Conservation (phyloP, 371 early-diverging fungal genomes). For the Mitosporidium daphniae region DNA sequence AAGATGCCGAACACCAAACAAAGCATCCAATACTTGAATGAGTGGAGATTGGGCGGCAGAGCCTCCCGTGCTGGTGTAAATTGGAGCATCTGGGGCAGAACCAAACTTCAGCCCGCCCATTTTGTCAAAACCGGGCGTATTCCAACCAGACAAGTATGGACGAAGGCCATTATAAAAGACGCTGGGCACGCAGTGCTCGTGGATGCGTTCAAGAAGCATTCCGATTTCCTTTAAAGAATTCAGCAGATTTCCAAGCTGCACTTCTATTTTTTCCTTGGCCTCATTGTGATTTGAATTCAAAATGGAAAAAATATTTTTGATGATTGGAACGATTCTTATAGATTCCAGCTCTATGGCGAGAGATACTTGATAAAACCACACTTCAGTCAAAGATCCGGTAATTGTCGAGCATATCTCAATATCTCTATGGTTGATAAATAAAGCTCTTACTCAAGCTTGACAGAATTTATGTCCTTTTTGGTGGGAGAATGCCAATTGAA, state of each 20-base stretch:
- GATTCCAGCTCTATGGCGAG: conserved; percentile 35
- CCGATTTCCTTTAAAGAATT: conserved; percentile 18
- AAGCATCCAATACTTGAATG: conserved; percentile 57
- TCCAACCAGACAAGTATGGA: conserved; percentile 61
- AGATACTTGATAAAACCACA: conserved; percentile 74
- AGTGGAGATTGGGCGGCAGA: conserved; percentile 55
- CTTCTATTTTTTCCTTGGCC: conserved; percentile 11
- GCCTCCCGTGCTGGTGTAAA: conserved; percentile 1
- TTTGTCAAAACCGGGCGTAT: too few relatives aligned
- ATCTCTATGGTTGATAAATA: too few relatives aligned
- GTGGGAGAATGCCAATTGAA: too few relatives aligned
- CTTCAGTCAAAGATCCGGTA: conserved; percentile 52
- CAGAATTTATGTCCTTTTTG: too few relatives aligned
- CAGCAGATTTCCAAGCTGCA: conserved; percentile 15
- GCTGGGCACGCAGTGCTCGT: conserved; percentile 60
- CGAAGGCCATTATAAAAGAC: conserved; percentile 69
- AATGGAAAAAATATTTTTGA: not conserved
- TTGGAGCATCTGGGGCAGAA: conserved; percentile 5
- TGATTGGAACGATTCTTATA: not conserved
- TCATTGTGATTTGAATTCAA: too few relatives aligned
- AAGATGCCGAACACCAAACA: conserved; percentile 49
- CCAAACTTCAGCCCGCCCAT: conserved; percentile 44
- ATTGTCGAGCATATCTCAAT: too few relatives aligned
- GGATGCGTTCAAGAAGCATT: conserved; percentile 30
- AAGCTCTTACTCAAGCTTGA: too few relatives aligned